Evolutionary conservation across 139 green algal genomes (phyloP), one percentile per base, ranked within the genome.

Genomic region (Chlamydomonas asymmetrica): DNA sequence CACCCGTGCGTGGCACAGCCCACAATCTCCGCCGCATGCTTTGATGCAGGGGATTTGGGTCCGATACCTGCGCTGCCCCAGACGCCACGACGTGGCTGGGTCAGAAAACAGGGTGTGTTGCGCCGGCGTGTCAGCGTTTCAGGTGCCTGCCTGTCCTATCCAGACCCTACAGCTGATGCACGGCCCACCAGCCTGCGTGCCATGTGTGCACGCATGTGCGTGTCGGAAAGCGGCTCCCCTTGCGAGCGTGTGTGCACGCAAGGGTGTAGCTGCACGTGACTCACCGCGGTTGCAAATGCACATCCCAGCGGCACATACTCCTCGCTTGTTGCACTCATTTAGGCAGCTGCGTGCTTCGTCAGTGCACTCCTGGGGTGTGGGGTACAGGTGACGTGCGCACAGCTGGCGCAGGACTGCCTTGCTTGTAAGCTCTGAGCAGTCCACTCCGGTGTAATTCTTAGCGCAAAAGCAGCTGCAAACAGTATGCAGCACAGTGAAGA

Each of bases 271-370:
- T 22, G 45, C 10, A 10, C 45, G 10, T 52, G 45, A 10, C 45
- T 10, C 59, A 76, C 71, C 71, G 23, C 43, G 41, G 4, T 56
- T 56, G 60, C 71, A 77, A 59, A 61, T 57, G 59, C 71, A 77
- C 41, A 77, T 63, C 25, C 71, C 71, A 32, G 41, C 57, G 8
- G 52, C 32, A n/a, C 71, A 77, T 3, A 0, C 9, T 4, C 71
- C 71, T 1, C 60, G 40, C 7, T 27, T 34, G 60, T 77, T 77
- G 71, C 71, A 77, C 27, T 16, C 32, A 45, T 77, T 77, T 34
- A 77, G 9, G 59, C 71, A 77, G 41, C 7, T 39, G n/a, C n/a
- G n/a, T n/a, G n/a, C n/a, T n/a, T n/a, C n/a, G n/a, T n/a, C n/a
- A n/a, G n/a, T n/a, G n/a, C n/a, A n/a, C n/a, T n/a, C n/a, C n/a